These are phyloP conservation scores for Xylariaceae sp. DNA, from an alignment of 2,329 filamentous ascomycete species.

Conservation along the genomic window DNA sequence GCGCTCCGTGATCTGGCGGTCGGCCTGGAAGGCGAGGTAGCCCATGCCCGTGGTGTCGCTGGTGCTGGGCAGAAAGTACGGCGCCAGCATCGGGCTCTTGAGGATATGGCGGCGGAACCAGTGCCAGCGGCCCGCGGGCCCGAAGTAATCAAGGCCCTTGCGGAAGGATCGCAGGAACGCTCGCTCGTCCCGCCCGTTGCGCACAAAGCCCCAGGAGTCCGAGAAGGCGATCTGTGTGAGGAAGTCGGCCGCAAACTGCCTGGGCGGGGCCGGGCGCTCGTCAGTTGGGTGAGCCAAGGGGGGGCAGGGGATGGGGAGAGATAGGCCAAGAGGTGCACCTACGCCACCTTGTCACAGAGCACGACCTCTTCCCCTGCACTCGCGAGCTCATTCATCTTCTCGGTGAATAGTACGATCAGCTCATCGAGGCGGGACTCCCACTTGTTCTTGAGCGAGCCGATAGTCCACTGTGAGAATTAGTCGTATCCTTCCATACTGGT, in stretches of 20 bases:
- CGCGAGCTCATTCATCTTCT: slow-evolving; percentile 24
- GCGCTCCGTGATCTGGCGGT: slow-evolving; percentile 22
- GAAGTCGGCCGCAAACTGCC: slow-evolving; percentile 32
- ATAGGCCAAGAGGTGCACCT: slow-evolving; percentile 4
- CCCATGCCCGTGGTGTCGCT: slow-evolving; percentile 26
- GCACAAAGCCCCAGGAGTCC: slow-evolving; percentile 29
- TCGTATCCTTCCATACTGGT: too few species aligned
- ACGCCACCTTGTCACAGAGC: slow-evolving; percentile 29
- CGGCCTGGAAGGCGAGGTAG: slow-evolving; percentile 29
- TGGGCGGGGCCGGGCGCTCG: slow-evolving; percentile 1
- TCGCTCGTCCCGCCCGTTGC: slow-evolving; percentile 30
- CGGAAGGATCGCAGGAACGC: slow-evolving; percentile 28
- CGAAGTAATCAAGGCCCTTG: slow-evolving; percentile 28
- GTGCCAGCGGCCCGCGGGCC: slow-evolving; percentile 26
- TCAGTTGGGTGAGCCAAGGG: background rate
- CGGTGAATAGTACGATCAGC: slow-evolving; percentile 24
- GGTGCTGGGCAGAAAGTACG: slow-evolving; percentile 23
- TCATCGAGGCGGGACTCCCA: slow-evolving; percentile 30
- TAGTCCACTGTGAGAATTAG: slow-evolving; percentile 20
- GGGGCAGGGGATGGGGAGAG: background rate
- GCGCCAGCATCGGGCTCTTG: slow-evolving; percentile 9
- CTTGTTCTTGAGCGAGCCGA: slow-evolving; percentile 29
- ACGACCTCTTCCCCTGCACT: slow-evolving; percentile 17
- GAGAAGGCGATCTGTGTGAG: slow-evolving; percentile 32
- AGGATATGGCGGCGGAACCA: slow-evolving; percentile 26